A percentile compares a stretch with the other conserved stretches of the same genome.
phyloP scores from a whole-genome alignment of 768 basidiomycete genomes.

The Phylloporus sp. region DNA sequence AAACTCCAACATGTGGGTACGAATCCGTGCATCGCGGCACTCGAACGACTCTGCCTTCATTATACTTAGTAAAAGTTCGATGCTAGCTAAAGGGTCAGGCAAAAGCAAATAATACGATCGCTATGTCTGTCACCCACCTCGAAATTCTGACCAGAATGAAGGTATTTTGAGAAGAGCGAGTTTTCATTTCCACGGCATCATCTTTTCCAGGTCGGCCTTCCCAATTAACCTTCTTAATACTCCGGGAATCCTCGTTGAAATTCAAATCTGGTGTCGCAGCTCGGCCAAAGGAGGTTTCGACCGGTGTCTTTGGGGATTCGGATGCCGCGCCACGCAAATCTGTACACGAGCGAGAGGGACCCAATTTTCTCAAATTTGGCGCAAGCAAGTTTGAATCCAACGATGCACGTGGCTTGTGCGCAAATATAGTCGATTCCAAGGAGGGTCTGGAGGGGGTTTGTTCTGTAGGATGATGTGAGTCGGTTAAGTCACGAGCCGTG shows the following conservation, averaged over 20 bases:
- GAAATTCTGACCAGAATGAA: slow-evolving; percentile 76
- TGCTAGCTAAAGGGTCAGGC: slow-evolving; percentile 35
- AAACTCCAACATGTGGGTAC: slow-evolving; percentile 76
- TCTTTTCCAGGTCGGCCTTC: slow-evolving; percentile 30
- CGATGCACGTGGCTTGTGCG: slow-evolving; percentile 30
- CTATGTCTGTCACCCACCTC: slow-evolving; percentile 39
- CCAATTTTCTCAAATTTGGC: slow-evolving; percentile 48
- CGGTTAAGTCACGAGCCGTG: slow-evolving; percentile 2
- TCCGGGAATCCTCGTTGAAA: slow-evolving; percentile 19
- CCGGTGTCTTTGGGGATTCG: slow-evolving; percentile 25
- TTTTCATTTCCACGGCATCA: slow-evolving; percentile 79
- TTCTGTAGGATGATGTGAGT: slow-evolving; percentile 20
- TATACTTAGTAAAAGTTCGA: slow-evolving; percentile 71
- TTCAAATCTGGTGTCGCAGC: slow-evolving; percentile 15
- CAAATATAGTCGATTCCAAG: slow-evolving; percentile 45
- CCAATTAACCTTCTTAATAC: slow-evolving; percentile 14
- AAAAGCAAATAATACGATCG: slow-evolving; percentile 8
- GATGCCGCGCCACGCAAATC: slow-evolving; percentile 51
- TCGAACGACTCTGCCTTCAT: slow-evolving; percentile 83
- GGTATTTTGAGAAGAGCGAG: slow-evolving; percentile 74
- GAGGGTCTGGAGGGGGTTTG: slow-evolving; percentile 37
- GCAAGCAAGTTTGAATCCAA: slow-evolving; percentile 31
- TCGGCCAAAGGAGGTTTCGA: slow-evolving; percentile 8
- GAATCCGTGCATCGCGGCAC: slow-evolving; percentile 72
- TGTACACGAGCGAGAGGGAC: slow-evolving; percentile 64